Evolutionary conservation across 2,329 filamentous ascomycete genomes (phyloP), one percentile per base, ranked within the genome.

Genomic region (Cadophora sp.): DNA sequence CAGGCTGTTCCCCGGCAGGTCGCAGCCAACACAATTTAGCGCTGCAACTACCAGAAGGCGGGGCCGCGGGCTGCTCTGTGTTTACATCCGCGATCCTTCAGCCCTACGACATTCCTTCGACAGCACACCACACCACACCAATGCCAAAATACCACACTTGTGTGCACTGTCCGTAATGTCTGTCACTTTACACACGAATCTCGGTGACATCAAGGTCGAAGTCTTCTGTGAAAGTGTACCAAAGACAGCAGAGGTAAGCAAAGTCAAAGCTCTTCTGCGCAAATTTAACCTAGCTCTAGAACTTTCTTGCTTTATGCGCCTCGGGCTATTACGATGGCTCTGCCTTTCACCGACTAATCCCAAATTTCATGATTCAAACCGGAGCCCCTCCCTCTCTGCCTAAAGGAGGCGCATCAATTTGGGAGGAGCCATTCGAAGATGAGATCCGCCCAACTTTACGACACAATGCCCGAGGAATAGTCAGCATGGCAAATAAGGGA

Each of bases 161-260:
- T 27, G 29, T 26, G 59, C 37, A 40, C 12, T 40, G 27, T 48
- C 59, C 74, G 76, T 50, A 73, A 90, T 91, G 88, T 90, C 88
- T 14, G 87, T 90, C 71, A 90, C 88, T 12, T 86, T 99, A 16
- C 94, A 97, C 81, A 99, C 96, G 61, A 92, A 90, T 62, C 86
- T 91, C 64, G 96, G 96, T 78, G 91, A 96, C 81, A 86, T 99
- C 79, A 99, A 98, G 83, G 88, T 98, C 75, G 96, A 98, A 80
- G 85, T 99, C 73, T 98, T 97, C 83, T 98, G 95, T 83, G 93
- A 97, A 79, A 91, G 92, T 74, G 93, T 97, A 37, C 96, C 96
- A 71, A 94, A 95, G 80, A 97, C 96, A 0, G 91, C 94, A 71
- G 92, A 97, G 82, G 91, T 91, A 82, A 66, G 82, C 74, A 31